Percentiles rank a stretch among this genome's conserved stretches.
These are phyloP conservation scores for Cokeromyces recurvatus DNA, from an alignment of 371 early-diverging fungal genomes.

Conservation along the genomic window DNA sequence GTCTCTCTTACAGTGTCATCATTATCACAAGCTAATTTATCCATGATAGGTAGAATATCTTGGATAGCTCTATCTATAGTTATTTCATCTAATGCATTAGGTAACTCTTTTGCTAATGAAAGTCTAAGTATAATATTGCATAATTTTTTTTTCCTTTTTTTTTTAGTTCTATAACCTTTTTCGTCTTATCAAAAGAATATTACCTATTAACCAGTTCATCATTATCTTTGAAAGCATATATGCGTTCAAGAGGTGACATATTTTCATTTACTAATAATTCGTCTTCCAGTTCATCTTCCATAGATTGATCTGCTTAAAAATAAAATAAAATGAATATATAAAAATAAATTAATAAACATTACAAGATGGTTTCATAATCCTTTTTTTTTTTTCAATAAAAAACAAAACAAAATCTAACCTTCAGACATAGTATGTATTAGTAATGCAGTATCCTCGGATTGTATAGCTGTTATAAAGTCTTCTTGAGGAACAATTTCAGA, in stretches of 20 bases:
- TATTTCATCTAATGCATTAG: constrained; percentile 35
- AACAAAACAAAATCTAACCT: too few species aligned
- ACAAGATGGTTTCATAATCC: background rate
- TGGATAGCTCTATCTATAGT: constrained; percentile 41
- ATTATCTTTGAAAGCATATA: constrained; percentile 43
- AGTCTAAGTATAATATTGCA: constrained; percentile 8
- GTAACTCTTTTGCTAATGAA: constrained; percentile 19
- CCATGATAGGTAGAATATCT: constrained; percentile 43
- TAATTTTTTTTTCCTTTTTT: background rate
- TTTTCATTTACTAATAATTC: constrained; percentile 42
- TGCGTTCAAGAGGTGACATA: constrained; percentile 43
- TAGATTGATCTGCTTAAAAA: constrained; percentile 8
- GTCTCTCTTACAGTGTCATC: constrained; percentile 52
- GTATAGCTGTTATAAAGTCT: too few species aligned
- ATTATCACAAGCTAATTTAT: constrained; percentile 37
- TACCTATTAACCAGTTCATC: constrained; percentile 48
- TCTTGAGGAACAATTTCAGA: background rate
- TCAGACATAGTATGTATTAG: too few species aligned
- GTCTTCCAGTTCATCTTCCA: constrained; percentile 43
- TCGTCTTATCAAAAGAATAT: background rate
- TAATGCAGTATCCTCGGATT: too few species aligned
- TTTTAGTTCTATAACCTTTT: background rate
- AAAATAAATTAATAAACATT: background rate
- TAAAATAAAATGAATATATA: background rate
- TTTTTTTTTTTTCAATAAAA: background rate